Conservation (phyloP, 1,139 yeast genomes). For the Sporopachydermia cereana region DNA sequence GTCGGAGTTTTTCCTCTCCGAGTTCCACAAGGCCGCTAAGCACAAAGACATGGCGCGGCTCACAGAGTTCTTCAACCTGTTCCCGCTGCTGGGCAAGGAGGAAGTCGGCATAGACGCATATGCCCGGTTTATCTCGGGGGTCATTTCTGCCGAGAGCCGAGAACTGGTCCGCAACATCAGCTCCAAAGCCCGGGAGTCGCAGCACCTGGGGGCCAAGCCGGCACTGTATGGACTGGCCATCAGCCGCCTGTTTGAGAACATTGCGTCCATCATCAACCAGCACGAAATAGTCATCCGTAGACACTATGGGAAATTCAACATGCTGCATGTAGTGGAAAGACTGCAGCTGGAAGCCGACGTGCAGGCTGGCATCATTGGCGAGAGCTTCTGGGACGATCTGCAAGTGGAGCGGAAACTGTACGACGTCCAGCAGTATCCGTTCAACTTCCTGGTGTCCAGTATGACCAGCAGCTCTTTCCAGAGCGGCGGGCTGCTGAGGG, state of each 20-base stretch:
- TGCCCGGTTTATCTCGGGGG: constrained; percentile 74
- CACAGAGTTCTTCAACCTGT: constrained; percentile 71
- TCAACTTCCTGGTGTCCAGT: constrained; percentile 27
- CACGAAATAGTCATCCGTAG: constrained; percentile 70
- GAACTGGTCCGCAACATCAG: constrained; percentile 36
- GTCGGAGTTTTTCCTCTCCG: constrained; percentile 42
- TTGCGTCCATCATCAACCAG: constrained; percentile 74
- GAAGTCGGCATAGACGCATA: constrained; percentile 68
- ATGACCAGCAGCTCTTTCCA: constrained; percentile 16
- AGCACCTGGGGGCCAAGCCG: constrained; percentile 21
- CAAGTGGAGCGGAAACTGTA: constrained; percentile 43
- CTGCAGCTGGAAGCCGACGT: constrained; percentile 84
- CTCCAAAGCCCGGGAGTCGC: constrained; percentile 19
- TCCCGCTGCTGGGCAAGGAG: constrained; percentile 73
- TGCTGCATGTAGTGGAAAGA: constrained; percentile 53
- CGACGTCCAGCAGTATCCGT: constrained; percentile 48
- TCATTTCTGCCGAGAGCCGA: constrained; percentile 71
- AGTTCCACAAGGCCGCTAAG: constrained; percentile 61
- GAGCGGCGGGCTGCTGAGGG: constrained; percentile 17
- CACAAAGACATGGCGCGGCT: constrained; percentile 54
- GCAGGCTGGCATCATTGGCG: constrained; percentile 80
- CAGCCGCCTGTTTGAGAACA: constrained; percentile 70
- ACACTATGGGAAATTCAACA: constrained; percentile 58
- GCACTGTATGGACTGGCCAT: constrained; percentile 52
- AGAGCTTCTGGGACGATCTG: constrained; percentile 71